Conservation (phyloP, 805 yeast species). For the Brettanomyces custersianus region DNA sequence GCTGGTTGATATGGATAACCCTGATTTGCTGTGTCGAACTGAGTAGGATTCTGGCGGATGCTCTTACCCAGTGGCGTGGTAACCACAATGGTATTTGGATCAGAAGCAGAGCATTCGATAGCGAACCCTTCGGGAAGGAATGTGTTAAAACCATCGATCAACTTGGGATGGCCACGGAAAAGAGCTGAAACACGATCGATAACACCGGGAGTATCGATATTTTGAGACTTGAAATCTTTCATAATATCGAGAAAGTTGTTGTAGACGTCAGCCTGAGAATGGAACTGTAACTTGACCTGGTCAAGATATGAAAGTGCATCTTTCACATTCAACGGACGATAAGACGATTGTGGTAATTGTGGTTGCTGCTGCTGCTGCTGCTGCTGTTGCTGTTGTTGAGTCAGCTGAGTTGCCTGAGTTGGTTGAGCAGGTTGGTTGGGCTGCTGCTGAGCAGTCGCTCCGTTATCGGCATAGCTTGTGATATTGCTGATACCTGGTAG, state of each 20-base stretch:
- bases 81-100: constrained; percentile 86
- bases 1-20: not conserved
- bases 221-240: constrained; percentile 97
- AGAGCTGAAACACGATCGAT: constrained; percentile 88
- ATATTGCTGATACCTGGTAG: constrained; percentile 40
- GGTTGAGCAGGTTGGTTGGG: not conserved
- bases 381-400: constrained; percentile 3
- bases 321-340: constrained; percentile 84
- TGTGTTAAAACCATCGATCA: constrained; percentile 96
- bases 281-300: constrained; percentile 90
- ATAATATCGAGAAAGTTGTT: constrained; percentile 93
- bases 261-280: constrained; percentile 88
- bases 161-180: constrained; percentile 85
- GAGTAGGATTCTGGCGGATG: constrained; percentile 48
- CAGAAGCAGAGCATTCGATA: constrained; percentile 88
- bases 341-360: constrained; percentile 26
- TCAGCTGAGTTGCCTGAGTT: not conserved
- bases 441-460: not conserved
- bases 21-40: not conserved
- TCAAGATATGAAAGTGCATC: constrained; percentile 94
- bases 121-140: constrained; percentile 94
- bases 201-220: constrained; percentile 96
- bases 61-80: constrained; percentile 94
- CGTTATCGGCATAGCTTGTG: constrained; percentile 28
- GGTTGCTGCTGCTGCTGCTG: constrained; percentile 9